Evolutionary conservation across 257 asterid genomes (phyloP).

Genomic region (Agastache rugosa): DNA sequence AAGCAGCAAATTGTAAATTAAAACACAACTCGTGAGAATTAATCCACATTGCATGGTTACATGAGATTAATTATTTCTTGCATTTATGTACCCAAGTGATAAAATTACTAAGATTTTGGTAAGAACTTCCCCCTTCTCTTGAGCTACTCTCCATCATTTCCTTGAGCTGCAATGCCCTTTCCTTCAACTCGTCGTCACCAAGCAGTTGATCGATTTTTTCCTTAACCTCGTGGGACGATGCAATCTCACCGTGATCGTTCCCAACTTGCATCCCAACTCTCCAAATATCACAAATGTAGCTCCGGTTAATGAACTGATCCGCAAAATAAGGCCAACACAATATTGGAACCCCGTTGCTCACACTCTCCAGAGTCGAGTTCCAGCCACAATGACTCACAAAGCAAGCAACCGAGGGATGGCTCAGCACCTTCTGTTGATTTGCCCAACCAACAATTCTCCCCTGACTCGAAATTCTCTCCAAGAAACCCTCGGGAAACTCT

Average conservation of each 20-base stretch:
- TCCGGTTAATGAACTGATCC: conserved; percentile 60
- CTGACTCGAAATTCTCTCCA: conserved; percentile 30
- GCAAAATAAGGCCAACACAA: conserved; percentile 67
- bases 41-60: neutral
- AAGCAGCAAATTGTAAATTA: neutral
- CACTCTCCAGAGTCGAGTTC: conserved; percentile 66
- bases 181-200: conserved; percentile 37
- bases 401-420: conserved; percentile 62
- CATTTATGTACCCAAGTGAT: conserved; percentile 46
- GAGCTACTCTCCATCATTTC: conserved; percentile 34
- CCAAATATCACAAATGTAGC: conserved; percentile 71
- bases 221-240: conserved; percentile 44
- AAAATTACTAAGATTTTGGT: conserved; percentile 47
- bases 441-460: conserved; percentile 57
- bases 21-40: neutral
- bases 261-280: conserved; percentile 50
- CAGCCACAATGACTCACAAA: conserved; percentile 81
- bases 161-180: conserved; percentile 47
- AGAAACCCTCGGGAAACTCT: conserved; percentile 35
- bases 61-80: neutral
- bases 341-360: conserved; percentile 57
- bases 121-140: conserved; percentile 49
- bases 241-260: conserved; percentile 31
- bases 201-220: conserved; percentile 44
- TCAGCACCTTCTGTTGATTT: conserved; percentile 59